Evolutionary conservation across 2,329 filamentous ascomycete species (phyloP), one percentile per base, ranked within the genome.

Genomic region (Pezicula carpinea): DNA sequence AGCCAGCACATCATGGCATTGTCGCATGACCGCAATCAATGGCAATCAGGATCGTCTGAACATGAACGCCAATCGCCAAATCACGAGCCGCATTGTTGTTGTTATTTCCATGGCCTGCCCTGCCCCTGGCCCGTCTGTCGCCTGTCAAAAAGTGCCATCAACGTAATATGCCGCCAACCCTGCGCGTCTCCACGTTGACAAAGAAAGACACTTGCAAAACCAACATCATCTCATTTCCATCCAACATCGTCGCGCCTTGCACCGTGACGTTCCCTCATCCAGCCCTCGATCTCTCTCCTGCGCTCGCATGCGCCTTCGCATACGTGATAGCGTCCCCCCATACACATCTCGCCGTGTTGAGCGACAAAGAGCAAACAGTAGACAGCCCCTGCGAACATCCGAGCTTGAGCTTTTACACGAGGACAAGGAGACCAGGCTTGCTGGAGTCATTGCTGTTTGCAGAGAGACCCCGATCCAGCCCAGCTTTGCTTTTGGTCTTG

Each of bases 81-180:
- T 26, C 8, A 26, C 18, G 32, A 21, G 31, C 21, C 41, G 15
- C 17, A 34, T 34, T 43, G 21, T 34, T 43, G 35, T 21, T 38
- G 18, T 38, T 38, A 38, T 38, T n/a, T 38, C 15, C 15, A 18
- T 19, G 17, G n/a, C 35, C 17, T 41, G 21, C n/a, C n/a, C 5
- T 10, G 4, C 15, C 10, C 15, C 15, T 36, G 17, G 34, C 34
- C 15, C 17, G 11, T 18, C 15, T 17, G 10, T 31, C 33, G 47
- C 43, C 47, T 53, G 50, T 54, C 56, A 52, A 47, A 55, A 49
- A 55, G 59, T 53, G 53, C 34, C 48, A 49, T 57, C 52, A 57
- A 51, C 50, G 54, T 54, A 54, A 48, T 48, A 49, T 21, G 49
- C 49, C 36, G 48, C 42, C 47, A 51, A 48, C 52, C 45, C 54